Percentiles rank a stretch among this genome's conserved stretches.
Evolutionary conservation across 169 alveolate genomes (phyloP).

Genomic region (Plasmodium cynomolgi): DNA sequence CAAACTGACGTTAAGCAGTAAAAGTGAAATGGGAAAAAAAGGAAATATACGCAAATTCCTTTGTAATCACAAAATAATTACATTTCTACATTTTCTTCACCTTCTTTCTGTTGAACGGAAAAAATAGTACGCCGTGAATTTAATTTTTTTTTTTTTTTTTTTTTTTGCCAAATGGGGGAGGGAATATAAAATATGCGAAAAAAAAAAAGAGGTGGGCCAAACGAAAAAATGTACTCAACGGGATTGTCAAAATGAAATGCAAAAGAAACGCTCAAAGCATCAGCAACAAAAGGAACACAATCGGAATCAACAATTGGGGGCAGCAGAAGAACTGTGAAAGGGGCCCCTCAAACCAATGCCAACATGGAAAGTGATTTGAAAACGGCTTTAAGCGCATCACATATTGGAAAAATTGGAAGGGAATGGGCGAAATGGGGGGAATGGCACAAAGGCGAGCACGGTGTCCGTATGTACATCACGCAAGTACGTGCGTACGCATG

Average conservation of each 20-base stretch:
- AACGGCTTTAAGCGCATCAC: neutral
- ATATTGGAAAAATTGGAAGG: neutral
- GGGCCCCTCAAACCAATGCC: neutral
- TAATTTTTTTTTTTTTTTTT: neutral
- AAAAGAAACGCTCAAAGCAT: neutral
- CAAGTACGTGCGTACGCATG: neutral
- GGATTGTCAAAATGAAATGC: neutral
- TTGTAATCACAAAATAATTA: slow-evolving; percentile 12
- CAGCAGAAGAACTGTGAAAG: neutral
- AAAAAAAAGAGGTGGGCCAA: neutral
- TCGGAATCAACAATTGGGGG: neutral
- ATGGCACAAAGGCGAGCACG: neutral
- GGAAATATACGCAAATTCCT: neutral
- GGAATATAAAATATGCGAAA: neutral
- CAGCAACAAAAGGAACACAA: neutral
- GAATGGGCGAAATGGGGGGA: neutral
- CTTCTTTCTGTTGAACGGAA: slow-evolving; percentile 3
- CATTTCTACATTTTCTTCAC: slow-evolving; percentile 26
- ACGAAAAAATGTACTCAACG: neutral
- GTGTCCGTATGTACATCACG: neutral
- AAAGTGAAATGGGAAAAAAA: neutral
- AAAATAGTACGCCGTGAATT: neutral
- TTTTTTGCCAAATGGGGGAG: neutral
- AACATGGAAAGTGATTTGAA: neutral
- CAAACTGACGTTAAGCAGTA: neutral